These are phyloP conservation scores for Zoysia pacifica DNA, from an alignment of 176 grass and related monocot genomes.

Conservation along the genomic window DNA sequence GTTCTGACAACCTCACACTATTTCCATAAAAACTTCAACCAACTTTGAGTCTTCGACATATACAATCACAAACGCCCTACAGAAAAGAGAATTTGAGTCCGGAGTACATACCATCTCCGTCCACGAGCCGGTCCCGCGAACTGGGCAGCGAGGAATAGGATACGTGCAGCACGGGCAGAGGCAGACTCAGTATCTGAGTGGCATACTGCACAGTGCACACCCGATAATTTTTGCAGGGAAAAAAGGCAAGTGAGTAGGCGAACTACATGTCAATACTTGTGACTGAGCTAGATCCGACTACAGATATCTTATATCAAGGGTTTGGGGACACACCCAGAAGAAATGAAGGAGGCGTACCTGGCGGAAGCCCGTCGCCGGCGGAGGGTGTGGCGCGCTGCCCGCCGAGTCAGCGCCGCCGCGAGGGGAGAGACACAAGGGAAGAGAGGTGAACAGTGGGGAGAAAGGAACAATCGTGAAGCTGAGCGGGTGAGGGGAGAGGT, in stretches of 20 bases:
- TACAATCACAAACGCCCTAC: not conserved
- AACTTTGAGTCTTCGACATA: not conserved
- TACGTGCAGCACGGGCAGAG: not conserved
- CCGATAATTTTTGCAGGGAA: not conserved
- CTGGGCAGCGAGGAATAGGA: not conserved
- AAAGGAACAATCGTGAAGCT: not conserved
- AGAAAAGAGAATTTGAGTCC: not conserved
- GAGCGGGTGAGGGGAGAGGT: not conserved
- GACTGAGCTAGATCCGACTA: not conserved
- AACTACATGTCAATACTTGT: not conserved
- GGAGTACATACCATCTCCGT: slow-evolving; percentile 37
- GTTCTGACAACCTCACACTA: not conserved
- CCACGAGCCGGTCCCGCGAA: not conserved
- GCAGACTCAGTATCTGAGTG: not conserved
- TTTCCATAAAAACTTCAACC: not conserved
- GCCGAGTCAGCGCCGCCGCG: not conserved
- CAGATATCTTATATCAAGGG: not conserved
- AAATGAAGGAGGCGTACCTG: not conserved
- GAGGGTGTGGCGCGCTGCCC: not conserved
- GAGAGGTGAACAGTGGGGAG: not conserved
- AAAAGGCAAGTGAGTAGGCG: not conserved
- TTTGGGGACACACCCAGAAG: not conserved
- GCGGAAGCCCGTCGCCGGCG: not conserved
- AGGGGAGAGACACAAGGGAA: not conserved
- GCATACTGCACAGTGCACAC: not conserved